Evolutionary conservation across 768 basidiomycete species (phyloP), one percentile per base, ranked within the genome.

Genomic region (Lentinula lateritia): DNA sequence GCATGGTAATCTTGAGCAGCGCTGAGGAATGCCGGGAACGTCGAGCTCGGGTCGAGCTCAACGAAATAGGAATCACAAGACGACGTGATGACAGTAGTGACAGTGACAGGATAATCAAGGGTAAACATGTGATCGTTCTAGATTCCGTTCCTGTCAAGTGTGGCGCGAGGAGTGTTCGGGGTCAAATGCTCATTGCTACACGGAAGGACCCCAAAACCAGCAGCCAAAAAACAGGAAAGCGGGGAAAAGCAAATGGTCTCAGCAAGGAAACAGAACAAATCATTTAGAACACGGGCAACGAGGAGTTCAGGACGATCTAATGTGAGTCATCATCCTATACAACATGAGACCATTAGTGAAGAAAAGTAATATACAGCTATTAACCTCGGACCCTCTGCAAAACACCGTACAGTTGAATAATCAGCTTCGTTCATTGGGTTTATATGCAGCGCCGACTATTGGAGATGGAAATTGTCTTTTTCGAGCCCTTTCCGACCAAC

Each of bases 401-500:
- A 89, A 84, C 71, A 85, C 84, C 20, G 81, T 83, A 61, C 81
- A 80, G 55, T 86, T 95, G 65, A 84, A 79, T 6, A 77, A 80
- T 58, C 92, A 95, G 74, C 85, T 96, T 42, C 83, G 85, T 53
- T 79, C 85, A 5, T 76, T 93, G 57, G 92, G 93, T 2, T 79
- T 95, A 8, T 95, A 95, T 71, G 89, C 93, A n/a, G 90, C 91
- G 3, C 80, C 85, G 65, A 95, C 91, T 16, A 73, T 92, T 46
- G 93, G 92, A 55, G 91, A 96, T 73, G 94, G 95, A 52, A 96
- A 95, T 75, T 97, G 94, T 73, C 84, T 97, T 64, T 97, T 95
- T 74, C 88, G 93, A 50, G 92, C 94, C 0, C 80, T 95, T 59
- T 87, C 89, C 50, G 94, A 96, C 74, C 94, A 96, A 72, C 78